Conservation (phyloP, 1,284 basidiomycete genomes). For the Marasmius oreades region DNA sequence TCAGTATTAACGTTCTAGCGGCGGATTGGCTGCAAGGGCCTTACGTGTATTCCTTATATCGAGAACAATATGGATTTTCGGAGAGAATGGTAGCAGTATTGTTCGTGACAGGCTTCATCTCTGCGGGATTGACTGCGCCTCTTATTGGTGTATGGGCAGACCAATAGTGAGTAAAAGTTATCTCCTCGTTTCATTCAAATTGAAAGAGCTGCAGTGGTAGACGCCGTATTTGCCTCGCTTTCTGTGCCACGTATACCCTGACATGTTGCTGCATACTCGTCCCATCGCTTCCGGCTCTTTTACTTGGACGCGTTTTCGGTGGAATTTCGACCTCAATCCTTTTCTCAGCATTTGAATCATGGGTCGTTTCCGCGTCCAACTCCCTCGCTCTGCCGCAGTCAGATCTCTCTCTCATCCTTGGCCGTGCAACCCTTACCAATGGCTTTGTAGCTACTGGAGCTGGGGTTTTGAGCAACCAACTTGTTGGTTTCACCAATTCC, state of each 20-base stretch:
- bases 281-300: constrained; percentile 52
- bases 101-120: constrained; percentile 71
- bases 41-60: constrained; percentile 70
- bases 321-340: constrained; percentile 73
- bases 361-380: constrained; percentile 61
- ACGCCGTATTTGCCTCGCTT: constrained; percentile 60
- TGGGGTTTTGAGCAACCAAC: constrained; percentile 60
- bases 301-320: constrained; percentile 60
- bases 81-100: constrained; percentile 63
- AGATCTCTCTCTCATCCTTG: constrained; percentile 67
- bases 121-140: constrained; percentile 64
- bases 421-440: constrained; percentile 67
- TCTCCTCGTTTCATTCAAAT: background rate
- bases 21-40: constrained; percentile 81
- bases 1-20: constrained; percentile 33
- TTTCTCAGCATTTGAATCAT: constrained; percentile 72
- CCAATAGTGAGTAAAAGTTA: constrained; percentile 49
- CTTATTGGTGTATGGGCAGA: constrained; percentile 75
- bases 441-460: constrained; percentile 66
- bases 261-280: constrained; percentile 58
- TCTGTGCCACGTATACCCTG: constrained; percentile 61
- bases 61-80: constrained; percentile 61
- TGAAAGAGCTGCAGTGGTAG: constrained; percentile 45
- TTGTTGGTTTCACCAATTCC: constrained; percentile 44
- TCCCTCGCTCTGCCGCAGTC: constrained; percentile 43